Base-by-base conservation (phyloP, 2,329 filamentous ascomycete genomes). In the Diplocarpon mali region DNA sequence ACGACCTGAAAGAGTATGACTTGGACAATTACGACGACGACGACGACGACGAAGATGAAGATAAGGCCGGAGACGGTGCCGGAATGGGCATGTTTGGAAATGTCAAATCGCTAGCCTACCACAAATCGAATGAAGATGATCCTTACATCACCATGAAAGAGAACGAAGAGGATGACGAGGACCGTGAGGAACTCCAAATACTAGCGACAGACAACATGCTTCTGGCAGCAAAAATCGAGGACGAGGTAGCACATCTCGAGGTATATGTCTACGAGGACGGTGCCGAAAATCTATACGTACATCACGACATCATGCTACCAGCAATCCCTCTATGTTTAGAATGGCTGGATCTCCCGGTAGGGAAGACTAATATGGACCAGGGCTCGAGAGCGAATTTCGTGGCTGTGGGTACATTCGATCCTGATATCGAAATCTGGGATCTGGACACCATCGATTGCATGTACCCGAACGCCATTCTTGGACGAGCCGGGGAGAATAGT, bases 281-380 rank as follows among this genome's bases (percentile, higher is more conserved):
- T 50, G 85, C 82, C 36, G 92, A 96, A 67, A 98, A 98, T 63
- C 80, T 98, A 49, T 98, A 98, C 64, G 90, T 98, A 17, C 92
- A 98, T 69, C 92, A 98, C 74, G 92, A 98, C 65, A 94, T 98
- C 58, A 96, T 98, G 90, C 76, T 98, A 45, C 92, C 92, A 28
- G 90, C 90, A 17, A 95, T 98, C 60, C 92, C 92, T 10, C 78
- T 98, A 6, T 92, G 87, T 60, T 76, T 96, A 34, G 92, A 98
- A 69, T 98, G 92, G 92, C 68, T 98, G 36, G 86, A 95, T 62
- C 73, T 95, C 45, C 83, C 87, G n/a, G 87, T 95, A 30, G 82
- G 84, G 53, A 86, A 87, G 62, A 66, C 72, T 10, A 68, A 64
- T 37, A 67, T 73, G 5, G 75, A 76, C 35, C 76, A 76, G 49